Conservation (phyloP, 1,284 basidiomycete species). For the Taiwanofungus camphoratus region DNA sequence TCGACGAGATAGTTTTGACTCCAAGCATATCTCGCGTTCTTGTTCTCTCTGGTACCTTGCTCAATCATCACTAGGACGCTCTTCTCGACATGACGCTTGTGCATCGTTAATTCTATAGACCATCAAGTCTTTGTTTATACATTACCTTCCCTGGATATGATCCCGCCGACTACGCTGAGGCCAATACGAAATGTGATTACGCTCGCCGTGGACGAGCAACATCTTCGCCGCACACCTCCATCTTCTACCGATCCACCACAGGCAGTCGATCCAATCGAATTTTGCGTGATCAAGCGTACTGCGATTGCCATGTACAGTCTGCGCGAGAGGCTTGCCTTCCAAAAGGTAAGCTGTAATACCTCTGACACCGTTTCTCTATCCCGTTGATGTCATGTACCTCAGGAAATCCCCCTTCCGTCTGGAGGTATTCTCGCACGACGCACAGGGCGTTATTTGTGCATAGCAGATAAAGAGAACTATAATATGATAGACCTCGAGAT, state of each 20-base stretch:
- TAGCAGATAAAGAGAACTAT: conserved; percentile 70
- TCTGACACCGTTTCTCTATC: neutral
- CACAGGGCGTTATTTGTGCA: conserved; percentile 61
- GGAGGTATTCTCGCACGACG: conserved; percentile 61
- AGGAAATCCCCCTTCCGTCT: conserved; percentile 80
- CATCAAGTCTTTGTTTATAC: conserved; percentile 76
- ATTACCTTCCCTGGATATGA: conserved; percentile 71
- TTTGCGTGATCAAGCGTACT: conserved; percentile 73
- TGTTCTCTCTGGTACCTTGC: conserved; percentile 59
- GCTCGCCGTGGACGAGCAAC: conserved; percentile 77
- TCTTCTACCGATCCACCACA: conserved; percentile 33
- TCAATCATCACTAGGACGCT: neutral
- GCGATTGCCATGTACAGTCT: conserved; percentile 65
- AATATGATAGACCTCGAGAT: conserved; percentile 72
- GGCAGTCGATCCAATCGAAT: conserved; percentile 56
- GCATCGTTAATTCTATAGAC: conserved; percentile 39
- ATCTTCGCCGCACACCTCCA: conserved; percentile 50
- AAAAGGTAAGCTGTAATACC: conserved; percentile 49
- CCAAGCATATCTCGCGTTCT: conserved; percentile 70
- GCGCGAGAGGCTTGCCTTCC: conserved; percentile 51
- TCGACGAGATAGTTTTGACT: conserved; percentile 74
- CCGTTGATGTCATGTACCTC: neutral
- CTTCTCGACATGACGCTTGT: neutral
- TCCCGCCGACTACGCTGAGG: conserved; percentile 54
- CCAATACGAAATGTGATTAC: conserved; percentile 75